phyloP scores from a whole-genome alignment of 2,329 filamentous ascomycete genomes.

The Pseudogymnoascus sp. region DNA sequence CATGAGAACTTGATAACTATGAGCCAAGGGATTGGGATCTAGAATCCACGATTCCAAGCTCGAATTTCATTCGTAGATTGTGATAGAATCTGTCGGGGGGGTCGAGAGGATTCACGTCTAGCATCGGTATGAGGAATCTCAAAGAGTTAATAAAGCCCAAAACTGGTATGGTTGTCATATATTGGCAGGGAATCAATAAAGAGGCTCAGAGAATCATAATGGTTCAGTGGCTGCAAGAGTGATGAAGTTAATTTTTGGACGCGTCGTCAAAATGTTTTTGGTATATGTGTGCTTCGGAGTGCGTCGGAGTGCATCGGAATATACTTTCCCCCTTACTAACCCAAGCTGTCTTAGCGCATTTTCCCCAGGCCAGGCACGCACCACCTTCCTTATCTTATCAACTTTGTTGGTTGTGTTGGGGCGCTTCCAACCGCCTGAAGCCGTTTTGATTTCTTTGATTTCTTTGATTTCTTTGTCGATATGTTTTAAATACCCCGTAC shows the following conservation, averaged over 20 bases:
- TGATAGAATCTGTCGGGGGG: not conserved
- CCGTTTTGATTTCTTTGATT: not conserved
- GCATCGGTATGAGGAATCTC: not conserved
- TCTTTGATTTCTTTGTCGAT: not conserved
- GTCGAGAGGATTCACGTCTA: not conserved
- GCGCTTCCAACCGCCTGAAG: not conserved
- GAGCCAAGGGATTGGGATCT: not conserved
- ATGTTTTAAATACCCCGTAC: not conserved
- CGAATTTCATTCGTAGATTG: constrained; percentile 5
- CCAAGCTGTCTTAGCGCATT: not conserved
- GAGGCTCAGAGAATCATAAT: not conserved
- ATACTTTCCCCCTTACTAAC: constrained; percentile 9
- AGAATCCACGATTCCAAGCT: not conserved
- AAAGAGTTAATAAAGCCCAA: not conserved
- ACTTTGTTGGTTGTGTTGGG: not conserved
- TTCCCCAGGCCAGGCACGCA: not conserved
- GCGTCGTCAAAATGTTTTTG: constrained; percentile 1
- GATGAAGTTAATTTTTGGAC: not conserved
- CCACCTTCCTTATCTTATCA: constrained; percentile 8
- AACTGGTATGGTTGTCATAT: not conserved
- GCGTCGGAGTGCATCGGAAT: not conserved
- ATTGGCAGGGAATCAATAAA: constrained; percentile 1
- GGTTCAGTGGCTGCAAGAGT: not conserved
- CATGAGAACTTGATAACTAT: not conserved
- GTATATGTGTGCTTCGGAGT: not conserved